These are phyloP conservation scores for Mycena sp. DNA, from an alignment of 1,284 basidiomycete species.

Conservation along the genomic window DNA sequence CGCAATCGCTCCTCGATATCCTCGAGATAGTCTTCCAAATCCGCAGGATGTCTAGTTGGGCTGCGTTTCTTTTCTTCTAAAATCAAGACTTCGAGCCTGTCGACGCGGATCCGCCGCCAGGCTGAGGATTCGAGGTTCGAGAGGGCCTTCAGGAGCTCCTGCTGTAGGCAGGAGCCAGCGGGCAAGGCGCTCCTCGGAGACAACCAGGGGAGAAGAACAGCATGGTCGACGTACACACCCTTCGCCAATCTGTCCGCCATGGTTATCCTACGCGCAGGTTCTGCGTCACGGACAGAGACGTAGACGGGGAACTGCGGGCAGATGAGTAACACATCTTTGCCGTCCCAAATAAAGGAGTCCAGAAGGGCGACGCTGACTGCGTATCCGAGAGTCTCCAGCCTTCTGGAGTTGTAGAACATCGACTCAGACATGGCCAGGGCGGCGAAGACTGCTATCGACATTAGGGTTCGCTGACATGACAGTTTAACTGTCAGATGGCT, in stretches of 20 bases:
- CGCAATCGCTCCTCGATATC: neutral
- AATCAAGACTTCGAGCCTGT: neutral
- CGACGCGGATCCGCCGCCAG: neutral
- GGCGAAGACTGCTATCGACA: too few species aligned
- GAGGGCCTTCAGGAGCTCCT: neutral
- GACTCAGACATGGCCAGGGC: conserved; percentile 3
- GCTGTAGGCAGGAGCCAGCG: neutral
- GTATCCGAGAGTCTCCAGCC: conserved; percentile 1
- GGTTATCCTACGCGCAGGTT: neutral
- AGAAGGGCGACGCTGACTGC: neutral
- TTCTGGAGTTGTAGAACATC: neutral
- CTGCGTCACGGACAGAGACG: neutral
- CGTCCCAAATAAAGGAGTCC: neutral
- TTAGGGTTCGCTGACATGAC: too few species aligned
- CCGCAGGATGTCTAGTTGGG: neutral
- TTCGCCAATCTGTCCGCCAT: neutral
- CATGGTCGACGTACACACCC: conserved; percentile 1
- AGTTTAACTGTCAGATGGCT: too few species aligned
- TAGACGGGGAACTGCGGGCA: conserved; percentile 1
- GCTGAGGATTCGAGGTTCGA: neutral
- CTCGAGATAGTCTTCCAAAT: neutral
- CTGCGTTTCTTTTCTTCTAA: conserved; percentile 2
- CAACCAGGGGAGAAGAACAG: neutral
- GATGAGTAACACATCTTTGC: neutral
- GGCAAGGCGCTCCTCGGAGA: neutral